A percentile compares a stretch with the other conserved stretches of the same genome.
Conservation (phyloP, 352 stramenopile species). For the Globisporangium takayamanum region DNA sequence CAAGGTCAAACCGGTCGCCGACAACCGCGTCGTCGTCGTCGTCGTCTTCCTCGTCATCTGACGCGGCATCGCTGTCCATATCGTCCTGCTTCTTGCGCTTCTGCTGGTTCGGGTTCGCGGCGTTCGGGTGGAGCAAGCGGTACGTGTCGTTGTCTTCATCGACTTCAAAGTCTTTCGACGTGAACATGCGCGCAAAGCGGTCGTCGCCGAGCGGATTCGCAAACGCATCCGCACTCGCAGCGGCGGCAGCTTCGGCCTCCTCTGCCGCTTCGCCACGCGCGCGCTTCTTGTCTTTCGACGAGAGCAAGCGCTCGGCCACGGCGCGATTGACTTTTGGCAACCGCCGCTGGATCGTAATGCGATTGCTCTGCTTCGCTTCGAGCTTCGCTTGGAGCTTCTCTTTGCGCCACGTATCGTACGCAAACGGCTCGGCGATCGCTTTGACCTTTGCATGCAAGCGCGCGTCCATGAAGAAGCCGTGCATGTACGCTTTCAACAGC, state of each 20-base stretch:
- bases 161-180: constrained; percentile 96
- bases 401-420: constrained; percentile 97
- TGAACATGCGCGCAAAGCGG: constrained; percentile 97
- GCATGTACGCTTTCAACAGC: constrained; percentile 98
- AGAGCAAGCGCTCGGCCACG: constrained; percentile 80
- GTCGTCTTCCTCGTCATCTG: constrained; percentile 51
- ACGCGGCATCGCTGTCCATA: constrained; percentile 89
- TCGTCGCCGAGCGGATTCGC: constrained; percentile 91
- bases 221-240: constrained; percentile 25
- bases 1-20: constrained; percentile 57
- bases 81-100: constrained; percentile 79
- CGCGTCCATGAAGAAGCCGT: constrained; percentile 99
- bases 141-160: constrained; percentile 97
- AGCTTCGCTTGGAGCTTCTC: constrained; percentile 94
- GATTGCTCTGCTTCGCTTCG: constrained; percentile 83
- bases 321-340: constrained; percentile 90
- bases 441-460: constrained; percentile 96
- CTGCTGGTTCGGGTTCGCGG: constrained; percentile 51
- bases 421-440: constrained; percentile 95
- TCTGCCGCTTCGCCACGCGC: constrained; percentile 24
- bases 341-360: constrained; percentile 85
- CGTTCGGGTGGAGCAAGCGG: constrained; percentile 93
- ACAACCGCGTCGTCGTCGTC: constrained; percentile 44
- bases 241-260: constrained; percentile 19
- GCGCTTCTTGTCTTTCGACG: constrained; percentile 68